A percentile compares a stretch with the other conserved stretches of the same genome.
Evolutionary conservation across 176 grass and related monocot species (phyloP).

Genomic region (Carex myosuroides): DNA sequence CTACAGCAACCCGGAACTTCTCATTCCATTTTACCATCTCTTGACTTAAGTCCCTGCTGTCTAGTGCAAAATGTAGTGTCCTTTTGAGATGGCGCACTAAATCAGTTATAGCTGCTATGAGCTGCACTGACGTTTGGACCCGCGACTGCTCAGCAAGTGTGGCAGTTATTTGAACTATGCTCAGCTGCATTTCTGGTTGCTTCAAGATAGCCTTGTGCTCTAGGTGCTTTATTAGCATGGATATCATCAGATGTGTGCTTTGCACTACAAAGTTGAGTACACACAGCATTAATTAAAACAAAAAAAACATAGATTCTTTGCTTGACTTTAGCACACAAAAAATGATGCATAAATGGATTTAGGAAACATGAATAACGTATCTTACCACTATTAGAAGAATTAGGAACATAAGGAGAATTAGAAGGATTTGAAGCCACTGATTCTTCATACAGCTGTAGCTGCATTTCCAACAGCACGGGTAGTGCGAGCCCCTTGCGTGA

Average conservation of each 20-base stretch:
- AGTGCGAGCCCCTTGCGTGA: conserved; percentile 63
- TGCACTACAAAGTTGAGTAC: conserved; percentile 40
- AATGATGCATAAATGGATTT: not conserved
- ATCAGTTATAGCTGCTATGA: conserved; percentile 93
- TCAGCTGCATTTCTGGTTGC: conserved; percentile 85
- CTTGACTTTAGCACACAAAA: conserved; percentile 17
- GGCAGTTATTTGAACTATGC: conserved; percentile 74
- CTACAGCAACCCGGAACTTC: conserved; percentile 59
- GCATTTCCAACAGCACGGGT: conserved; percentile 81
- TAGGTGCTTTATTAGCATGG: conserved; percentile 92
- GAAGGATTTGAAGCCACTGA: conserved; percentile 43
- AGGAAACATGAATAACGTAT: not conserved
- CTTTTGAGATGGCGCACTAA: conserved; percentile 94
- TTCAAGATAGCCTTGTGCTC: conserved; percentile 84
- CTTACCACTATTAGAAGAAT: conserved; percentile 14
- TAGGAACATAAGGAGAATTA: not conserved
- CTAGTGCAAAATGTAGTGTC: conserved; percentile 79
- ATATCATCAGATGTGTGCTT: conserved; percentile 84
- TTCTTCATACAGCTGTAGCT: conserved; percentile 66
- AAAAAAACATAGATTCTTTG: not conserved
- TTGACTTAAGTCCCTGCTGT: conserved; percentile 40
- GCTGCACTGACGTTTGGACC: conserved; percentile 61
- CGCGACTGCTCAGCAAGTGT: conserved; percentile 73
- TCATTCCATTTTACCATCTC: conserved; percentile 76
- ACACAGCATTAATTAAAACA: not conserved